A percentile compares a stretch with the other conserved stretches of the same genome.
Evolutionary conservation across 257 asterid species (phyloP).

Genomic region (Solanum chiquidenum): DNA sequence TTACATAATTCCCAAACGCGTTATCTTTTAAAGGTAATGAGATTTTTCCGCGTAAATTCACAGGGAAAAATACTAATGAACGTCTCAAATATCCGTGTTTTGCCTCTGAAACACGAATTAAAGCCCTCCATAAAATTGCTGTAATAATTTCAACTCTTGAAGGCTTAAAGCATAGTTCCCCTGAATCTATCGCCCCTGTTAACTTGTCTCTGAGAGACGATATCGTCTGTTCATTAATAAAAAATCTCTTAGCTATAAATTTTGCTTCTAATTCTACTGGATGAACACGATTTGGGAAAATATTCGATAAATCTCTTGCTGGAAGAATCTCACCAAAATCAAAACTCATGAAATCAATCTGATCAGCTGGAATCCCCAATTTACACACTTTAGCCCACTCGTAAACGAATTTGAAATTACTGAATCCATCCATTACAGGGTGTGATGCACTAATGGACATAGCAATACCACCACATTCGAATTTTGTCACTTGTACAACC

Average conservation of each 20-base stretch:
- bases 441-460: neutral
- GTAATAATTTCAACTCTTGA: neutral
- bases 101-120: neutral
- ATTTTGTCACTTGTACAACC: neutral
- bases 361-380: neutral
- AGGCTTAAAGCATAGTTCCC: neutral
- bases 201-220: neutral
- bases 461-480: conserved; percentile 8
- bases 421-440: neutral
- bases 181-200: neutral
- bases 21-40: neutral
- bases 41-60: neutral
- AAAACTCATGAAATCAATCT: neutral
- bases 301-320: neutral
- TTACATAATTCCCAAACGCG: conserved; percentile 4
- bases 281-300: neutral
- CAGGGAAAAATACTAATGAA: neutral
- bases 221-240: neutral
- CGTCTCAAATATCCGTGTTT: conserved; percentile 1
- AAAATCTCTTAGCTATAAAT: neutral
- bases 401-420: neutral
- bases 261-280: neutral
- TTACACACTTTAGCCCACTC: conserved; percentile 5
- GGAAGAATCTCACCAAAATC: conserved; percentile 1
- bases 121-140: conserved; percentile 16